phyloP scores from a whole-genome alignment of 2,329 filamentous ascomycete species.

The Myriosclerotinia scirpicola region DNA sequence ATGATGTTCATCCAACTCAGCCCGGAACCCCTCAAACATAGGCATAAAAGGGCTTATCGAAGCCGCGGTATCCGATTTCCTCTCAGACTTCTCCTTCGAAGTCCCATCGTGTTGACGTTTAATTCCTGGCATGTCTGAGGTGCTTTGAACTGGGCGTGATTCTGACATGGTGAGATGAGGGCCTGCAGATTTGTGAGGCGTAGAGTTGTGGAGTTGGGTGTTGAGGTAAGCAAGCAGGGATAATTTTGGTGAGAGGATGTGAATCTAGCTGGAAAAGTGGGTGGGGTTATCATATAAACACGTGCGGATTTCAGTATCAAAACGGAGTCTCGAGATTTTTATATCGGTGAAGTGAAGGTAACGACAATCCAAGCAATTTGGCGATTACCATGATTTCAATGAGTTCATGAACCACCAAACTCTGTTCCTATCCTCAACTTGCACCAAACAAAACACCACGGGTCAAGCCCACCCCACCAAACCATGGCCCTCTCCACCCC shows the following conservation, averaged over 20 bases:
- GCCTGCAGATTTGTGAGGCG: slow-evolving; percentile 18
- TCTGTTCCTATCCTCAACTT: not conserved
- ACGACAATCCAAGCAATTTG: not conserved
- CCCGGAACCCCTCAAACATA: slow-evolving; percentile 84
- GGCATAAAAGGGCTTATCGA: slow-evolving; percentile 53
- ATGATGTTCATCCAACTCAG: slow-evolving; percentile 91
- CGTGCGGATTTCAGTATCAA: slow-evolving; percentile 10
- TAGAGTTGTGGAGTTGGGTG: slow-evolving; percentile 4
- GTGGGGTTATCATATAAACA: slow-evolving; percentile 5
- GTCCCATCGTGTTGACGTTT: slow-evolving; percentile 25
- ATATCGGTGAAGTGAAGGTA: not conserved
- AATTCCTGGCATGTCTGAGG: slow-evolving; percentile 15
- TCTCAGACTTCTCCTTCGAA: slow-evolving; percentile 15
- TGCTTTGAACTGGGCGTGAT: not conserved
- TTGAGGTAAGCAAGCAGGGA: slow-evolving; percentile 11
- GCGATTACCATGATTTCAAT: not conserved
- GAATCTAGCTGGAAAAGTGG: not conserved
- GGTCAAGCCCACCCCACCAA: not conserved
- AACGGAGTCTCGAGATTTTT: not conserved
- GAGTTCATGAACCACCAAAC: not conserved
- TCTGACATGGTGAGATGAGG: slow-evolving; percentile 12
- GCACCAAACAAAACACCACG: not conserved
- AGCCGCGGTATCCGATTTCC: slow-evolving; percentile 37
- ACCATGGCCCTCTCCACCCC: slow-evolving; percentile 35
- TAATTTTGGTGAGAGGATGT: not conserved